Evolutionary conservation across 257 asterid genomes (phyloP).

Genomic region (Pogostemon cablin): DNA sequence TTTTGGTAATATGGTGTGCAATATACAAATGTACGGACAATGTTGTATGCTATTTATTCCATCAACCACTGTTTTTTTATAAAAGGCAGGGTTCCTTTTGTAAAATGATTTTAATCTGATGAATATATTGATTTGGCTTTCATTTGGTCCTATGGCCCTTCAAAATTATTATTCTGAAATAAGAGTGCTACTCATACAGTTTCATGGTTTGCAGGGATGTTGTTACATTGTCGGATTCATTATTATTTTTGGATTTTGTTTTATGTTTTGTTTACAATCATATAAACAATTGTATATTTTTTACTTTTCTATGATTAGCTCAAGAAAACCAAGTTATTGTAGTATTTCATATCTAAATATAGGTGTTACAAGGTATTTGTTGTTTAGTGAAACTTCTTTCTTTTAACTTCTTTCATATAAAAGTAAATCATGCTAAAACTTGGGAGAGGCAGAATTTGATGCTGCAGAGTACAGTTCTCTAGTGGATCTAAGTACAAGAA

Average conservation of each 20-base stretch:
- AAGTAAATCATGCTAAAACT: slow-evolving; percentile 6
- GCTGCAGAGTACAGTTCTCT: slow-evolving; percentile 4
- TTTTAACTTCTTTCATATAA: slow-evolving; percentile 13
- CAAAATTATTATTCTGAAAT: not conserved
- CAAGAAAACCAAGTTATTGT: slow-evolving; percentile 3
- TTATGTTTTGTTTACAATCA: no score
- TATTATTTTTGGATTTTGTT: not conserved
- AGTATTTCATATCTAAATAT: not conserved
- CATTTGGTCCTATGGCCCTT: not conserved
- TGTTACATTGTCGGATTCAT: not conserved
- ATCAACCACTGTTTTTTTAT: slow-evolving; percentile 7
- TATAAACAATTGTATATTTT: not conserved
- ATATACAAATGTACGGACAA: not conserved
- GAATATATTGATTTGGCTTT: not conserved
- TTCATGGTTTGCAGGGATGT: slow-evolving; percentile 47
- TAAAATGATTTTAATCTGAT: slow-evolving; percentile 10
- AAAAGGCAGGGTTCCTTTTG: not conserved
- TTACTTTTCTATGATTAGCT: not conserved
- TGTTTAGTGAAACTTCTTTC: slow-evolving; percentile 2
- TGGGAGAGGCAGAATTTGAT: slow-evolving; percentile 16
- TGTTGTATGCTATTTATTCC: not conserved
- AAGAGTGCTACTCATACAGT: slow-evolving; percentile 33
- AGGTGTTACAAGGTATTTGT: not conserved
- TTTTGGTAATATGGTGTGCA: slow-evolving; percentile 2
- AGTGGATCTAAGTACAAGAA: not conserved